These are phyloP conservation scores for Panaeolus cyanescens DNA, from an alignment of 768 basidiomycete genomes.

Conservation along the genomic window DNA sequence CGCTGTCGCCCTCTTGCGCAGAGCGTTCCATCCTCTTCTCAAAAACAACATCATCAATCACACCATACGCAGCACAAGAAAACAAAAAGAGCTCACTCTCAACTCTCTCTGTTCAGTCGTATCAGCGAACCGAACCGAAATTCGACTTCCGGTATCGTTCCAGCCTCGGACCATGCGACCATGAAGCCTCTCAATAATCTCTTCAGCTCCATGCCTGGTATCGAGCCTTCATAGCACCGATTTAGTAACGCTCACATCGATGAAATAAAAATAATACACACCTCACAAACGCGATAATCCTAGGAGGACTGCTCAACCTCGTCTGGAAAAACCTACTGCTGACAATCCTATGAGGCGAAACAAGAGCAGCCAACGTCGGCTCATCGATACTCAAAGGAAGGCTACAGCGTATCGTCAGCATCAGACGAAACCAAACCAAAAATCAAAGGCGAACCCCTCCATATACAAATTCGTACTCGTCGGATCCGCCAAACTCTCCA, in stretches of 20 bases:
- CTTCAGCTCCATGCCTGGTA: slow-evolving; percentile 70
- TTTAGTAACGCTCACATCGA: slow-evolving; percentile 5
- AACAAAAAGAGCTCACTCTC: slow-evolving; percentile 45
- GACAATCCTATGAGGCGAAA: slow-evolving; percentile 71
- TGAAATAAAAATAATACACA: slow-evolving; percentile 28
- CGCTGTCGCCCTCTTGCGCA: slow-evolving; percentile 60
- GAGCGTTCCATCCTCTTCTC: slow-evolving; percentile 62
- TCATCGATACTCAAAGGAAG: slow-evolving; percentile 73
- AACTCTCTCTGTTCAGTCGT: slow-evolving; percentile 77
- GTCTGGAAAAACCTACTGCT: slow-evolving; percentile 83
- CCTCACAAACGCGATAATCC: slow-evolving; percentile 85
- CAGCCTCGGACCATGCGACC: slow-evolving; percentile 80
- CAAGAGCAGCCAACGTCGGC: slow-evolving; percentile 63
- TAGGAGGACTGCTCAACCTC: slow-evolving; percentile 70
- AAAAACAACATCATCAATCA: slow-evolving; percentile 8
- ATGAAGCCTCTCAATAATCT: slow-evolving; percentile 76
- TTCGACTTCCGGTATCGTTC: slow-evolving; percentile 75
- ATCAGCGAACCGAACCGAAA: slow-evolving; percentile 81
- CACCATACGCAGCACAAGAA: background rate
- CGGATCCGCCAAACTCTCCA: slow-evolving; percentile 72
- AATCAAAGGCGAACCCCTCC: slow-evolving; percentile 62
- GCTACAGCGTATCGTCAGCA: slow-evolving; percentile 26
- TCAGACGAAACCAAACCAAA: slow-evolving; percentile 19
- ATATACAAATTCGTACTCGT: slow-evolving; percentile 79
- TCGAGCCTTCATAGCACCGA: slow-evolving; percentile 54